Base-by-base conservation (phyloP, 1,139 yeast species). In the Protomyces inouyei region DNA sequence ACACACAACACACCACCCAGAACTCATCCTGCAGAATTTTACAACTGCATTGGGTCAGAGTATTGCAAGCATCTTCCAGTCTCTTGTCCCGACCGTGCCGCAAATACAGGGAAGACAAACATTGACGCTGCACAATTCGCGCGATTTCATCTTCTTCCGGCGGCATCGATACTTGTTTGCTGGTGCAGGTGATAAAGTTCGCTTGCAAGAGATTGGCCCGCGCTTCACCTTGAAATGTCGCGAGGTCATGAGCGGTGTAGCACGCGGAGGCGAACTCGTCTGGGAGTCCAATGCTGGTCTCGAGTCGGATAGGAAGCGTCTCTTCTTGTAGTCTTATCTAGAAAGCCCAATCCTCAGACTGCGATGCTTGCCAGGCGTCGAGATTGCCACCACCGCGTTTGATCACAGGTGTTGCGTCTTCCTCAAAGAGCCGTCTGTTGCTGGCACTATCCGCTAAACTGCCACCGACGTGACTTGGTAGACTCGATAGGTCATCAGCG, bases 51-150 rank as follows among this genome's bases (percentile, higher is more conserved):
- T 95, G 68, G 98, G 98, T 75, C 86, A 87, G 72, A 88, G 97
- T 0, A 95, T 93, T 3, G 97, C 97, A 37, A 81, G 95, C 68
- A 77, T 93, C 68, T 93, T 93, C 77, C 98, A 91, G 74, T 85
- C 96, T 1, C 79, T 95, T 40, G 90, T 92, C 77, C 98, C 98
- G 1, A 91, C 88, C 67, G 83, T 83, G 67, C 98, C 98, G 0
- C 97, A 93, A 73, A 83, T 95, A 71, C 87, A 88, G 75, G 98
- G 98, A 45, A 83, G 98, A 71, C 97, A 93, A 75, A 98, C 90
- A 60, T 87, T 93, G 51, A 93, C 98, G 0, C 77, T 93, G 73
- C 98, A 93, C 75, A 93, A 93, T 75, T 98, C 93, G 75, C 82
- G 98, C 78, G 98, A 93, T 75, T 95, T 82, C 74, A 88, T 93